Evolutionary conservation across 2,329 filamentous ascomycete species (phyloP), one percentile per base, ranked within the genome.

Genomic region (Beauveria brongniartii): DNA sequence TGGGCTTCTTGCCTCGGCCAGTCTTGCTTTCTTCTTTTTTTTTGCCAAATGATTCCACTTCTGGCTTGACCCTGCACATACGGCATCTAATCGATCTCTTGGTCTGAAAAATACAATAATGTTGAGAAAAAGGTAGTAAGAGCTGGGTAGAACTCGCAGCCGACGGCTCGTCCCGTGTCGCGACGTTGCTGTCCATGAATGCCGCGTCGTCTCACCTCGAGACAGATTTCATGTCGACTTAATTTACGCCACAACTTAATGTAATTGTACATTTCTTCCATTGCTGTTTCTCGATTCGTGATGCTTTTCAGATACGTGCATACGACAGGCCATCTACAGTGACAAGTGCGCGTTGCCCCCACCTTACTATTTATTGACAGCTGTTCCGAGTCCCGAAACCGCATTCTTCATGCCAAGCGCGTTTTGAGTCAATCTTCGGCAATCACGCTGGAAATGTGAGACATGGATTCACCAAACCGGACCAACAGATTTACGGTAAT

Each of bases 211-310:
- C 48, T 60, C 48, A 30, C 28, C 53, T 58, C 48, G 59, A 61
- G 62, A 55, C 59, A 47, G 58, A 61, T 55, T 46, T 63, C 52
- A 56, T 54, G 58, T 47, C 50, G 40, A 18, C 6, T 53, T 54
- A 53, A 46, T 46, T 5, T 47, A 47, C 10, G 41, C 58, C 26
- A 41, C 50, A 53, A 54, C 22, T 46, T 37, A 50, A 50, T 54
- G 37, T 18, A 59, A 37, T 47, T 53, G 9, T 10, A 60, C 20
- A 48, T 30, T 53, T 51, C 24, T 37, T 24, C 52, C 10, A 22
- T 16, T 34, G 5, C 37, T 18, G 2, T 9, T 26, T 16, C 20
- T 40, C 18, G 4, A 24, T 46, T 6, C 1, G 22, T 48, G 14
- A 58, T 37, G 5, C 16, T 41, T 22, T 41, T 5, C 7, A 3